Evolutionary conservation across 2,329 filamentous ascomycete genomes (phyloP), one percentile per base, ranked within the genome.

Genomic region (Stenocarpella maydis): DNA sequence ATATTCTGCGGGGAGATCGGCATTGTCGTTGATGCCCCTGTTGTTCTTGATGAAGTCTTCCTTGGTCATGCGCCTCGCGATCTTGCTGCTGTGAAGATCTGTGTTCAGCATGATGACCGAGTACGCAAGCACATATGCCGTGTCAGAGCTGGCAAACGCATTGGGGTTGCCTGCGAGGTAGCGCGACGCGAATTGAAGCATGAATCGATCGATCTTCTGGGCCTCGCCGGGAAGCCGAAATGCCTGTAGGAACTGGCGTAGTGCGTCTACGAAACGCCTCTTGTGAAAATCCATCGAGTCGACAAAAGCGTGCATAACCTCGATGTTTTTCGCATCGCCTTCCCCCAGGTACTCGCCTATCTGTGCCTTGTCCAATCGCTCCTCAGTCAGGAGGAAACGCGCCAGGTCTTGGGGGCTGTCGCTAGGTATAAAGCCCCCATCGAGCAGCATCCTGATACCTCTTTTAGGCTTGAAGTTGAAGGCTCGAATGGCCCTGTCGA

Each of bases 31-130:
- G 84, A 99, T 99, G 69, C 96, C 96, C 34, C 96, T 87, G 80
- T 99, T 99, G 82, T 99, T 99, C 84, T 97, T 98, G 84, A 99
- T 97, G 77, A 99, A 99, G 74, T 99, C 97, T 72, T 97, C 92
- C 73, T 94, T 94, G 31, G 91, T 97, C 96, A 99, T 99, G 65
- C 94, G 90, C 74, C 88, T 89, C 1, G 84, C 86, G 75, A 99
- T 88, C 78, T 98, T 97, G 73, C 84, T 86, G 79, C 95, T 98
- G 82, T 99, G 96, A 74, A 95, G 88, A 83, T 99, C 96, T 1
- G 95, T 97, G 79, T 99, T 99, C 64, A 99, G 84, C 88, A 99
- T 85, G 75, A 99, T 98, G 67, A 98, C 96, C 0, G 95, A 98
- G 80, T 99, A 99, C 0, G 94, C 91, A 45, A 99, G 85, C 10